Conservation (phyloP, 495 filamentous ascomycete species). For the Aspergillus asperescens region DNA sequence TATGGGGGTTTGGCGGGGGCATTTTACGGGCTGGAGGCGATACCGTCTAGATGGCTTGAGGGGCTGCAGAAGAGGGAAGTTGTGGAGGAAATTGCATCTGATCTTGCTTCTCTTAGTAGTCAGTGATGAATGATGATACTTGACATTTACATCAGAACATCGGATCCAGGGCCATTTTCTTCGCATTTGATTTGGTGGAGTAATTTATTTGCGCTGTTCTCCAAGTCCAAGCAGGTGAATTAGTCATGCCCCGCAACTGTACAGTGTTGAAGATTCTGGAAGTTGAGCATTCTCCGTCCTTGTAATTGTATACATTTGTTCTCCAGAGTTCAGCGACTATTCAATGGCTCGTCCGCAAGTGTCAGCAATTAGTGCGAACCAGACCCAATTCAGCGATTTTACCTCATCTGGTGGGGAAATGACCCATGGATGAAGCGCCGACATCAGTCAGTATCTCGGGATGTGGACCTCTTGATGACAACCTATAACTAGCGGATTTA, state of each 20-base stretch:
- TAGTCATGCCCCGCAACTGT: too few relatives aligned
- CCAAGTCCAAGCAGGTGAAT: too few relatives aligned
- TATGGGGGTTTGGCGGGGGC: conserved; percentile 46
- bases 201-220: too few relatives aligned
- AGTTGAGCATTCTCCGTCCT: too few relatives aligned
- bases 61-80: conserved; percentile 25
- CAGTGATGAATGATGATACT: too few relatives aligned
- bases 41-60: conserved; percentile 32
- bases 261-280: too few relatives aligned
- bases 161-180: too few relatives aligned
- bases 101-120: background rate
- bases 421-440: too few relatives aligned
- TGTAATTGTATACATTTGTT: too few relatives aligned
- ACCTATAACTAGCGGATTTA: background rate
- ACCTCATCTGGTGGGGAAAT: background rate
- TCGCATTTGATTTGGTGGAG: too few relatives aligned
- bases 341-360: background rate
- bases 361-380: conserved; percentile 1
- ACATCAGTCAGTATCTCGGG: background rate
- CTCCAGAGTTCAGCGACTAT: too few relatives aligned
- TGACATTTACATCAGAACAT: too few relatives aligned
- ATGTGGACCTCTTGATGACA: background rate
- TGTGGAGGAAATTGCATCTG: conserved; percentile 16
- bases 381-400: background rate
- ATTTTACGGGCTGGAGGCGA: conserved; percentile 37